Conservation (phyloP, 352 stramenopile genomes). For the Phytopythium mirpurense region DNA sequence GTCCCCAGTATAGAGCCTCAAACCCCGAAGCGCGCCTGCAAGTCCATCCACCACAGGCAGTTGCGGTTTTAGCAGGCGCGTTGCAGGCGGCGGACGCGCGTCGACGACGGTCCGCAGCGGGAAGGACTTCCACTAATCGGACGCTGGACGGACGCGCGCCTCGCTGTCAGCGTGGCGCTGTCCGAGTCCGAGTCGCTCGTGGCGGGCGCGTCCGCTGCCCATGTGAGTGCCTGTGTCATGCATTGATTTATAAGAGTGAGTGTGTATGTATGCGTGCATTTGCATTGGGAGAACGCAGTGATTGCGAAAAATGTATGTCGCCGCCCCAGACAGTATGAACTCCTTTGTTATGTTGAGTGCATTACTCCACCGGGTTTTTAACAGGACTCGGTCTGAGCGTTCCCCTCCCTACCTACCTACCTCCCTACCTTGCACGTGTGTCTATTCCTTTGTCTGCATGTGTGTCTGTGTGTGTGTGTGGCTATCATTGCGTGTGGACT, state of each 20-base stretch:
- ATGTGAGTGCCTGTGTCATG: slow-evolving; percentile 4
- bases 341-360: slow-evolving; percentile 74
- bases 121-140: too few relatives aligned
- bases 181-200: background rate
- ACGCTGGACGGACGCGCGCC: background rate
- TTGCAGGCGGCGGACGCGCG: background rate
- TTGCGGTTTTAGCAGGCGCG: background rate
- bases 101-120: too few relatives aligned
- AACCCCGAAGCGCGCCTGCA: too few relatives aligned
- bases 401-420: slow-evolving; percentile 16
- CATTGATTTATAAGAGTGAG: background rate
- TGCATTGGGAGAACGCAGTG: slow-evolving; percentile 61
- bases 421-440: slow-evolving; percentile 7
- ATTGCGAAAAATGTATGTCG: slow-evolving; percentile 87
- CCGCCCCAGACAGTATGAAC: slow-evolving; percentile 84
- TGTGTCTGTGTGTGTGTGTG: slow-evolving; percentile 19
- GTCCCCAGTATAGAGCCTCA: background rate
- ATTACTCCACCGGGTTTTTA: slow-evolving; percentile 73
- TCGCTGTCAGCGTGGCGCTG: background rate
- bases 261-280: slow-evolving; percentile 1
- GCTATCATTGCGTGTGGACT: slow-evolving; percentile 12
- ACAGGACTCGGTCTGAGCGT: slow-evolving; percentile 85
- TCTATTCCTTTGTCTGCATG: background rate
- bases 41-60: background rate
- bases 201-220: background rate